Base-by-base conservation (phyloP, 2,329 filamentous ascomycete species). In the Aphanocladium album region DNA sequence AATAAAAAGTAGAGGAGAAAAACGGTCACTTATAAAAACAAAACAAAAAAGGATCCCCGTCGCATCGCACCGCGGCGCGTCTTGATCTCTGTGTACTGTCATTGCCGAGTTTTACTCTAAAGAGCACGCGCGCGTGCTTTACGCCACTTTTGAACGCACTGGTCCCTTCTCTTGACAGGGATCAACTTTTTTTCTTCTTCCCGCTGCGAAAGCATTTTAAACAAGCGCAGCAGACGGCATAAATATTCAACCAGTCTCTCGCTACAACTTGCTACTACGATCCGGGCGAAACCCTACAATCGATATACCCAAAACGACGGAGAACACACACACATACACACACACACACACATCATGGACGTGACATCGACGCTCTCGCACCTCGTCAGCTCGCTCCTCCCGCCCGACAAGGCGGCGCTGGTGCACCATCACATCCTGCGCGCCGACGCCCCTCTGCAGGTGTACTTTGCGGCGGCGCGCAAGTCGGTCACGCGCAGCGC, bases 341-440 rank as follows among this genome's bases (percentile, higher is more conserved):
- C 39, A 39, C 35, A 25, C 21, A 17, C 30, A 51, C 23, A 54
- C 59, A 64, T 60, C 54, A 74, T 76, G 71, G 69, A 71, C 62
- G 66, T 69, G 7, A 68, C 69, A 4, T 62, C 74, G 16, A 67
- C 66, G 64, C 45, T 61, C 23, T 61, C 59, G 8, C 70, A 69
- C 57, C 65, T 76, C 56, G 70, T 80, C 64, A 71, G 74, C 47
- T 69, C 73, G 37, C 65, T 82, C 60, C 73, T 81, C 54, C 77
- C 79, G 39, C 72, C 80, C n/a, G 74, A 79, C 54, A 70, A 77
- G 55, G 70, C 76, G 63, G 72, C 74, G 57, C 70, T 76, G 58
- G 71, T 83, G 59, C 71, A 80, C 68, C 76, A 76, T 47, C 74
- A 84, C 72, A 66, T 83, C 62, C 73, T 83, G 52, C 72, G 76